phyloP scores from a whole-genome alignment of 2,329 filamentous ascomycete genomes.

The Aspergillus candidus region DNA sequence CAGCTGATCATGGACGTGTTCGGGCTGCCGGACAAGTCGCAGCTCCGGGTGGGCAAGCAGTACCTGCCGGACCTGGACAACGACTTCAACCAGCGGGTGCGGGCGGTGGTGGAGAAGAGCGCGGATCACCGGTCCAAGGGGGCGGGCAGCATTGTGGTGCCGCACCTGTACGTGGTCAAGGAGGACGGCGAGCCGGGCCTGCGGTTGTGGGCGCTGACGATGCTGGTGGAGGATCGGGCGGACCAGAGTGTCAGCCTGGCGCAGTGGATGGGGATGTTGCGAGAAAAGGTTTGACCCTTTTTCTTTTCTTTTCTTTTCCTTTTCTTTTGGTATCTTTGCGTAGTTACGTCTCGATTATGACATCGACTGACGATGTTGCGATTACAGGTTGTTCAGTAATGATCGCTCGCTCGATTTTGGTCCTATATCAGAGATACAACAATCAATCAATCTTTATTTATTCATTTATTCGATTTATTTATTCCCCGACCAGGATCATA shows the following conservation, averaged over 20 bases:
- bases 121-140: slow-evolving; percentile 78
- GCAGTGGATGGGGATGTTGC: slow-evolving; percentile 85
- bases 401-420: slow-evolving; percentile 17
- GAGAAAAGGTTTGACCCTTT: slow-evolving; percentile 74
- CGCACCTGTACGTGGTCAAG: slow-evolving; percentile 85
- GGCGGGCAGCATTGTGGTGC: slow-evolving; percentile 86
- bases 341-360: slow-evolving; percentile 10
- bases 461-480: slow-evolving; percentile 1
- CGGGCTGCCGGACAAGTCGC: slow-evolving; percentile 72
- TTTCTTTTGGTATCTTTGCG: slow-evolving; percentile 7
- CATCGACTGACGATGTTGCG: slow-evolving; percentile 19
- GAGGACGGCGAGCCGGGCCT: slow-evolving; percentile 94
- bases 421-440: slow-evolving; percentile 18
- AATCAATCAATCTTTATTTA: slow-evolving; percentile 13
- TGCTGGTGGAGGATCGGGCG: slow-evolving; percentile 89
- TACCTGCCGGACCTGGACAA: slow-evolving; percentile 81
- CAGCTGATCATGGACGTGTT: slow-evolving; percentile 88
- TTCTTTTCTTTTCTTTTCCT: slow-evolving; percentile 8
- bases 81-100: slow-evolving; percentile 92
- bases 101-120: slow-evolving; percentile 87
- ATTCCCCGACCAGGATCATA: no score
- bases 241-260: slow-evolving; percentile 89
- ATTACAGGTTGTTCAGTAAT: slow-evolving; percentile 30
- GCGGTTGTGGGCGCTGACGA: slow-evolving; percentile 93
- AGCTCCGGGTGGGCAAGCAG: slow-evolving; percentile 86